phyloP scores from a whole-genome alignment of 192 early-diverging fungal genomes.

The Chytriomyces hyalinus region DNA sequence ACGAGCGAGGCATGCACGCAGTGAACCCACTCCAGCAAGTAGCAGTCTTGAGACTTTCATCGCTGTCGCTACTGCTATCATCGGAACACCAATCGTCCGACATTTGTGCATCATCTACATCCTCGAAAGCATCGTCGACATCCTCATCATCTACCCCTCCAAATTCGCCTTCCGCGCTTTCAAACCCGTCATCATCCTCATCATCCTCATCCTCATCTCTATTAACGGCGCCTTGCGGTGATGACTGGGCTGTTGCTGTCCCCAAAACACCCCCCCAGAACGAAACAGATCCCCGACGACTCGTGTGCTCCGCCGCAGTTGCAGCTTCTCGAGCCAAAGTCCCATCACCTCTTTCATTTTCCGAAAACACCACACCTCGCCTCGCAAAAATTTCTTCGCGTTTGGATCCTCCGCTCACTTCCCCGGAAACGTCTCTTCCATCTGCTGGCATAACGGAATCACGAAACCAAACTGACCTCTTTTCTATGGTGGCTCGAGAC shows the following conservation, averaged over 20 bases:
- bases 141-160: conserved; percentile 3
- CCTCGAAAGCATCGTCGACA: not conserved
- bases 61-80: not conserved
- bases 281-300: not conserved
- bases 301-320: not conserved
- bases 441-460: too few species aligned
- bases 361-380: not conserved
- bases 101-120: not conserved
- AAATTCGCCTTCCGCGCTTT: not conserved
- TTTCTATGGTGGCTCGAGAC: not conserved
- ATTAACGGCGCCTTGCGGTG: not conserved
- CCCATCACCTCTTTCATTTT: not conserved
- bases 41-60: not conserved
- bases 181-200: not conserved
- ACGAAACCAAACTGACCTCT: too few species aligned
- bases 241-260: not conserved
- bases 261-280: not conserved
- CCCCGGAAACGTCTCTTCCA: too few species aligned
- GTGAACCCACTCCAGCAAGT: not conserved
- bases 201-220: not conserved
- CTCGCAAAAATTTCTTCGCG: conserved; percentile 20
- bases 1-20: not conserved
- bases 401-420: not conserved
- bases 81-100: not conserved
- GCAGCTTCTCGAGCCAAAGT: not conserved